Base-by-base conservation (phyloP, 1,139 yeast genomes). In the Debaryomyces coudertii region DNA sequence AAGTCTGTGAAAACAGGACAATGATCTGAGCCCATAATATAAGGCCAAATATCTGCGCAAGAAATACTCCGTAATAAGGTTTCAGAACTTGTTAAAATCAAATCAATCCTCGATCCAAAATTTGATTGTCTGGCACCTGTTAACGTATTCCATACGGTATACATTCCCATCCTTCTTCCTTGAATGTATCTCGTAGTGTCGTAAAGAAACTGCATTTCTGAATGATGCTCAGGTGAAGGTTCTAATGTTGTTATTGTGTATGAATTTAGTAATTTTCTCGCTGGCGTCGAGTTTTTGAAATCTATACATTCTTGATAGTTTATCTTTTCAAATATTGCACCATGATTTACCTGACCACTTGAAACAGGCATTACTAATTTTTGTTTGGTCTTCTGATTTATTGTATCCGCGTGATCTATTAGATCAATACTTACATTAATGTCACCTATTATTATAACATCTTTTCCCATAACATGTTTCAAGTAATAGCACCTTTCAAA, bases 121-220 rank as follows among this genome's bases (percentile, higher is more conserved):
- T 93, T 93, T 2, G 85, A 73, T 2, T 92, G 90, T 29, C 99
- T 69, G n/a, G 89, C 79, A 51, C 86, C 86, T 37, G 81, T 79
- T 53, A 84, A 65, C 1, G 93, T 86, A 60, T 90, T 92, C 99
- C 99, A 93, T 43, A 93, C 95, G 0, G 98, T 92, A 58, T 87
- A 93, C 80, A 90, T 74, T 23, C 79, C 82, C 60, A 78, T 63
- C 45, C 83, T 69, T 22, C 82, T 66, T 1, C 86, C 85, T 51
- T 84, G 85, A 2, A 62, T 51, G 25, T 65, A 61, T 42, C 99
- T 71, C 0, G 88, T 80, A 0, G 90, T 73, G 60, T 93, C 99
- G 44, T 73, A 65, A 28, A 90, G 61, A 11, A 80, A 66, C 55
- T 51, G 72, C 1, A 49, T 39, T 1, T 46, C 41, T 5, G 39